Conservation (phyloP, 352 stramenopile genomes). For the Pythium angustatum region DNA sequence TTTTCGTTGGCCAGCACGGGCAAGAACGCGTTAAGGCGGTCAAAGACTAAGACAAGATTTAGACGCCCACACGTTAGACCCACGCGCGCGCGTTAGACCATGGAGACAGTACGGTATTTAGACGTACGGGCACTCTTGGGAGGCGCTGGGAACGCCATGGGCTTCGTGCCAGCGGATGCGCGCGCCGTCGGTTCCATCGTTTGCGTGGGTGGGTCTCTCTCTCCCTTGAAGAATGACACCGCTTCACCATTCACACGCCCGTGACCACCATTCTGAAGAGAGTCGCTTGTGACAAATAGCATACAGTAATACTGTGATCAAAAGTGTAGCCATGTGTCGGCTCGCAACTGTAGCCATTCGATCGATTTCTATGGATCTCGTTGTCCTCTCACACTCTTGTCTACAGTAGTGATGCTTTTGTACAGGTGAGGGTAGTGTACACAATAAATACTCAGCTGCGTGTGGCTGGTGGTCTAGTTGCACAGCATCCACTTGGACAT, state of each 20-base stretch:
- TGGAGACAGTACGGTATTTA: too few species aligned
- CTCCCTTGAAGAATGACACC: neutral
- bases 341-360: too few species aligned
- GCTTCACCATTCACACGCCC: conserved; percentile 17
- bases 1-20: conserved; percentile 76
- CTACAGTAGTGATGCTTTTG: too few species aligned
- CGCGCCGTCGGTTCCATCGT: conserved; percentile 14
- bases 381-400: too few species aligned
- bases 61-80: too few species aligned
- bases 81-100: neutral
- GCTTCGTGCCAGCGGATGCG: too few species aligned
- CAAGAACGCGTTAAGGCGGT: conserved; percentile 73
- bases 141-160: conserved; percentile 44
- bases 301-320: too few species aligned
- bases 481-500: conserved; percentile 22
- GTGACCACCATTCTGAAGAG: conserved; percentile 19
- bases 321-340: too few species aligned
- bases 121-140: conserved; percentile 69
- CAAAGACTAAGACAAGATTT: too few species aligned
- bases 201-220: neutral
- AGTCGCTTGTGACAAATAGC: conserved; percentile 17
- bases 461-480: neutral
- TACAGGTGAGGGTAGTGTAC: too few species aligned
- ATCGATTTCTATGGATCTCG: too few species aligned
- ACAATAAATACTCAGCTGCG: too few species aligned